Evolutionary conservation across 495 filamentous ascomycete species (phyloP).

Genomic region (Jackrogersella minutella): DNA sequence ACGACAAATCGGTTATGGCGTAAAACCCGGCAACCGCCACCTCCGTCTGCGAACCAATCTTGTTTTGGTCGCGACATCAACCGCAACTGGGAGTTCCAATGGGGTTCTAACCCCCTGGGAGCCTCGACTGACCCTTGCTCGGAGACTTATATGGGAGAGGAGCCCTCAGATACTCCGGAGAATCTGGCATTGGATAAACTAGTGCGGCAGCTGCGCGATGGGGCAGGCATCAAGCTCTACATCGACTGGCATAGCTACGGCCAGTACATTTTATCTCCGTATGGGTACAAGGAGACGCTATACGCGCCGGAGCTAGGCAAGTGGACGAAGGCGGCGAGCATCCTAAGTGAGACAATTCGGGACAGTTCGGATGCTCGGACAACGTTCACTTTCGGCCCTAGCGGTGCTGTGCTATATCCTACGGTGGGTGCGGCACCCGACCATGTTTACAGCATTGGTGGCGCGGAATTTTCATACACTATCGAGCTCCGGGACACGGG

Average conservation of each 20-base stretch:
- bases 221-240: constrained; percentile 54
- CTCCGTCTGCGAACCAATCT: constrained; percentile 31
- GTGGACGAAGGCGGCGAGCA: constrained; percentile 48
- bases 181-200: constrained; percentile 37
- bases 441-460: constrained; percentile 55
- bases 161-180: constrained; percentile 42
- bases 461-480: constrained; percentile 57
- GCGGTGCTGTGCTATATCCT: constrained; percentile 58
- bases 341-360: constrained; percentile 49
- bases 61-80: constrained; percentile 62
- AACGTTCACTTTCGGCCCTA: constrained; percentile 54
- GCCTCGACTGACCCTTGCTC: constrained; percentile 57
- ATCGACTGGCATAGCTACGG: constrained; percentile 62
- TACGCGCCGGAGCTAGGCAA: constrained; percentile 53
- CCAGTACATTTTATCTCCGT: constrained; percentile 44
- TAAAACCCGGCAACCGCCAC: constrained; percentile 56
- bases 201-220: constrained; percentile 49
- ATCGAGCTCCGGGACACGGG: constrained; percentile 59
- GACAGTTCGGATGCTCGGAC: constrained; percentile 49
- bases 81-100: constrained; percentile 61
- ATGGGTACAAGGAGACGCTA: constrained; percentile 34
- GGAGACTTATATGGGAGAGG: constrained; percentile 55
- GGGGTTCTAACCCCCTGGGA: constrained; percentile 52
- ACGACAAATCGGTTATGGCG: constrained; percentile 59
- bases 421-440: constrained; percentile 57